Base-by-base conservation (phyloP, 1,284 basidiomycete species). In the Ustilago hordei region DNA sequence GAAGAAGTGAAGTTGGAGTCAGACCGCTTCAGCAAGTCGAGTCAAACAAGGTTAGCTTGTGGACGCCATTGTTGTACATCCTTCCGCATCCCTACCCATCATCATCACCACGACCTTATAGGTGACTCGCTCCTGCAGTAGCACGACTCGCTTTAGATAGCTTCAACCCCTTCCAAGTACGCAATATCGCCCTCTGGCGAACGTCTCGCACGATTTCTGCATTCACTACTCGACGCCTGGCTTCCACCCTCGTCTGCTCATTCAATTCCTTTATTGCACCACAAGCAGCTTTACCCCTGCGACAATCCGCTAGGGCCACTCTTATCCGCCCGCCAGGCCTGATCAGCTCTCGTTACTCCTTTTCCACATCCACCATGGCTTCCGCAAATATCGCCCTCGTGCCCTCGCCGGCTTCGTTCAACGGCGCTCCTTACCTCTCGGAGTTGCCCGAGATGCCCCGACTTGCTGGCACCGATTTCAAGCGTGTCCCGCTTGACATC, bases 401-500 rank as follows among this genome's bases (percentile, higher is more conserved):
- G 70, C 75, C 75, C 36, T 78, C 75, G 55, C 75, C 75, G 36
- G 75, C 70, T 9, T 78, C 71, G 35, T 83, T 83, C 68, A 64
- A 75, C 15, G 92, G 90, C 32, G 91, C 82, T 58, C 76, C 82
- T 28, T 68, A 78, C 54, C 78, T 85, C 52, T 82, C 86, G 1
- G 62, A 80, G 45, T 68, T 86, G 53, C 86, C 86, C 0, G 60
- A 74, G 45, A 71, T 87, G 39, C 83, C 86, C 11, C 45, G 63
- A 43, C 52, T 84, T 8, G 67, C 73, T 17, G 83, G 82, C 38
- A 79, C 91, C 39, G 92, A 95, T 81, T 91, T 93, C 1, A 89
- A 90, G 2, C 89, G 90, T 55, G 91, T 90, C 75, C 89, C 92
- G 6, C 87, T 98, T 56, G 95, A 98, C 87, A 89, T 91, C 7